Conservation (phyloP, 352 stramenopile species). For the Phytophthora sansomeana region DNA sequence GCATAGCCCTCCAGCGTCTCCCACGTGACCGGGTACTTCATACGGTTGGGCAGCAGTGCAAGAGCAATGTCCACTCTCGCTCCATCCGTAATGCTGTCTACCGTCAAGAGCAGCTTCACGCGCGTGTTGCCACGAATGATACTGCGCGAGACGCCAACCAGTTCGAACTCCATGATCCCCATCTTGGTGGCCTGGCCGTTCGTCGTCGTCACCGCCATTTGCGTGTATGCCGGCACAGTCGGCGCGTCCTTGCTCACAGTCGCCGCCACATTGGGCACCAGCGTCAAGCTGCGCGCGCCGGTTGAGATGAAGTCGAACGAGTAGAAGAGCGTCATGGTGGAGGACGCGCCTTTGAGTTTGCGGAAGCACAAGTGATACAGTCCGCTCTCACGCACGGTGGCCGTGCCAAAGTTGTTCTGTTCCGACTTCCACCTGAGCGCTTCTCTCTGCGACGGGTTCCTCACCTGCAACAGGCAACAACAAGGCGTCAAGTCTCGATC, state of each 20-base stretch:
- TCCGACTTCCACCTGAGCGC: conserved; percentile 65
- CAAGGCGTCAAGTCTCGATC: background rate
- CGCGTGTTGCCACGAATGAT: conserved; percentile 72
- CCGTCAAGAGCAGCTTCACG: conserved; percentile 74
- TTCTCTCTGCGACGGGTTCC: conserved; percentile 59
- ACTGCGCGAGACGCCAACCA: conserved; percentile 69
- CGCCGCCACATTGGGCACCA: conserved; percentile 69
- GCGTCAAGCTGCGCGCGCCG: conserved; percentile 50
- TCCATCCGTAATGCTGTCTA: conserved; percentile 59
- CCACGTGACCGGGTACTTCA: conserved; percentile 77
- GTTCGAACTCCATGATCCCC: conserved; percentile 75
- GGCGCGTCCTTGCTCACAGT: conserved; percentile 61
- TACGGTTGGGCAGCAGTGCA: conserved; percentile 42
- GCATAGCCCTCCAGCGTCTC: conserved; percentile 56
- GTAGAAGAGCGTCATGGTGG: conserved; percentile 73
- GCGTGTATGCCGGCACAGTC: conserved; percentile 57
- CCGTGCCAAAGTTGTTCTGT: conserved; percentile 65
- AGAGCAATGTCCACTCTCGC: conserved; percentile 62
- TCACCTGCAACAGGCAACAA: conserved; percentile 39
- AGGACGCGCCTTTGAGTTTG: conserved; percentile 66
- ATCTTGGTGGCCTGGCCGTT: conserved; percentile 60
- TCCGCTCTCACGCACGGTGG: conserved; percentile 72
- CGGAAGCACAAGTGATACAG: conserved; percentile 84
- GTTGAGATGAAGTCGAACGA: conserved; percentile 86
- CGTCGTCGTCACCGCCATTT: conserved; percentile 59